Base-by-base conservation (phyloP, 768 basidiomycete species). In the Naganishia vishniacii region DNA sequence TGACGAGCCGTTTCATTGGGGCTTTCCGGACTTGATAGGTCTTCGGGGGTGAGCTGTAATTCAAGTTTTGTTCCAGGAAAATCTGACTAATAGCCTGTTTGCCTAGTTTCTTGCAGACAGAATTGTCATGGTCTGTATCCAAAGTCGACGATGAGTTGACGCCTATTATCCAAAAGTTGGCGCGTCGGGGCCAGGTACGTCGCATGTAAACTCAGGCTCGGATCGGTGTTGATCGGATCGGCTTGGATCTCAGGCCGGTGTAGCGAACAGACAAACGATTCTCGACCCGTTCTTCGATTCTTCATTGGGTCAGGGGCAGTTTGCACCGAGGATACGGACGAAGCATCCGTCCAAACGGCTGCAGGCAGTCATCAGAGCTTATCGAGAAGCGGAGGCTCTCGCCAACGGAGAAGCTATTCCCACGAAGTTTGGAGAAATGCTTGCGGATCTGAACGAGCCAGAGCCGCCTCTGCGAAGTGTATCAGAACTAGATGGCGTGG, bases 1-100 rank as follows among this genome's bases (percentile, higher is more conserved):
- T 0, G 86, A 91, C 61, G 93, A 97, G 67, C 86, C 88, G 0
- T 98, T 99, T 76, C 89, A 91, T 71, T 99, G 94, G 94, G 92
- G 90, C 4, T 80, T 92, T 67, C 91, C 93, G n/a, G 95, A 98
- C 74, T 83, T 99, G 1, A 91, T 95, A 72, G 92, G 87, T 2
- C 83, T 99, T 60, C 85, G 92, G 67, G 78, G 82, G 90, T 93
- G 74, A 61, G 84, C 79, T 8, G n/a, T 13, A 37, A 26, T 32
- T 37, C 16, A 15, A 16, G 34, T 23, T 29, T 11, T 9, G 4
- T 26, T 5, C 37, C 18, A 28, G 20, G 59, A 70, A 11, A 28
- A 71, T 47, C 71, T 71, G 62, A 67, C 64, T 42, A 65, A 71
- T 23, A 41, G 65, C 31, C 16, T 45, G n/a, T 20, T 42, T 18